Conservation (phyloP, 2,329 filamentous ascomycete species). For the Pyrenophora teres region DNA sequence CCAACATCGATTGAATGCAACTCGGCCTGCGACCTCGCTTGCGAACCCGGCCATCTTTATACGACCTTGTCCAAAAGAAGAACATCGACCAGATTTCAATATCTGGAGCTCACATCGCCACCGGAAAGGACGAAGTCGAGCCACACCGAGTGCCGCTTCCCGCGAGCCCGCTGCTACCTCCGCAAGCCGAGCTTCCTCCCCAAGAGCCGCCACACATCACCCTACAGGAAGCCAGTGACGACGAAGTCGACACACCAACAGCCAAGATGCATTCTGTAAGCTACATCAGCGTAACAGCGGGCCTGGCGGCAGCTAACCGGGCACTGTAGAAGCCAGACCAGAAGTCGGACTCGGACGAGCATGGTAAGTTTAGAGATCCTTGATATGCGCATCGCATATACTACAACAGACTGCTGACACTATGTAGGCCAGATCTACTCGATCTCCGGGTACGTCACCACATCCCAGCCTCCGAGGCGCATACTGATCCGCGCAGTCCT, state of each 20-base stretch:
- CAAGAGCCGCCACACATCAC: constrained; percentile 31
- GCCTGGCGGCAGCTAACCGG: constrained; percentile 31
- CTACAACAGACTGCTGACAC: constrained; percentile 17
- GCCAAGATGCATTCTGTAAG: constrained; percentile 49
- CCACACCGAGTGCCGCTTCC: constrained; percentile 44
- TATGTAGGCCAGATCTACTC: constrained; percentile 67
- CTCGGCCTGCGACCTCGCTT: constrained; percentile 63
- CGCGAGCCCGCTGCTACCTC: constrained; percentile 39
- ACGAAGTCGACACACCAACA: constrained; percentile 16
- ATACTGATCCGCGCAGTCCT: constrained; percentile 59
- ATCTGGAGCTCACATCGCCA: constrained; percentile 23
- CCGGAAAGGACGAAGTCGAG: constrained; percentile 35
- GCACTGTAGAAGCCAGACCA: constrained; percentile 42
- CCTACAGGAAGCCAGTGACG: constrained; percentile 23
- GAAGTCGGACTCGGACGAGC: constrained; percentile 57
- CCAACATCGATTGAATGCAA: constrained; percentile 51
- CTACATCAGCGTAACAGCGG: constrained; percentile 8
- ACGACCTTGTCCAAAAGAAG: constrained; percentile 62
- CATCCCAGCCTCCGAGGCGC: constrained; percentile 13
- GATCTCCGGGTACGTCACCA: constrained; percentile 62
- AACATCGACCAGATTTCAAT: constrained; percentile 55
- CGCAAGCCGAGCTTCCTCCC: constrained; percentile 33
- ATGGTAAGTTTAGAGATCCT: constrained; percentile 53
- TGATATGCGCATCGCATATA: not conserved
- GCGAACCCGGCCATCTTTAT: constrained; percentile 64